phyloP scores from a whole-genome alignment of 1,139 yeast genomes.

The Yamadazyma blattariae region DNA sequence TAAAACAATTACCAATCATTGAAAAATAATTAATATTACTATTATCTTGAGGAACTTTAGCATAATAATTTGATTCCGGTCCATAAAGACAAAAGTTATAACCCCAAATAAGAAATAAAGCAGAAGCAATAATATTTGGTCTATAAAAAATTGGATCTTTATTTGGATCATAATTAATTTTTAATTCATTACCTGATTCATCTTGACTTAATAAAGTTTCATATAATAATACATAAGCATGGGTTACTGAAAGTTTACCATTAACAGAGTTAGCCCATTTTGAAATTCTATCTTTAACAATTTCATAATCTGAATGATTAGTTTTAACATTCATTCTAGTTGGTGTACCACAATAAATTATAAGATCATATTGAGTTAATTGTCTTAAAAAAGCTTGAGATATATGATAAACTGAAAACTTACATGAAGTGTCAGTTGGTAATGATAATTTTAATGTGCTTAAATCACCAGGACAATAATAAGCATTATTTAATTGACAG shows the following conservation, averaged over 20 bases:
- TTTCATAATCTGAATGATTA: constrained; percentile 43
- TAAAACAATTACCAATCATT: too few species aligned
- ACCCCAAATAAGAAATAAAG: constrained; percentile 55
- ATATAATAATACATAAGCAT: constrained; percentile 54
- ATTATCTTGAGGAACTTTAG: too few species aligned
- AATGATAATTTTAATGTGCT: constrained; percentile 6
- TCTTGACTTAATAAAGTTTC: constrained; percentile 49
- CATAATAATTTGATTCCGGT: too few species aligned
- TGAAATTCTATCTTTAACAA: constrained; percentile 45
- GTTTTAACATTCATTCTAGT: constrained; percentile 70
- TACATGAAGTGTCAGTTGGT: constrained; percentile 39
- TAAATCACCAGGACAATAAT: constrained; percentile 12
- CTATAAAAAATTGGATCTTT: constrained; percentile 54
- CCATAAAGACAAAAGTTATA: too few species aligned
- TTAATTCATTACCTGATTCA: constrained; percentile 29
- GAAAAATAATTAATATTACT: too few species aligned
- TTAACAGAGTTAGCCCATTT: constrained; percentile 37
- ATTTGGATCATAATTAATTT: too few species aligned
- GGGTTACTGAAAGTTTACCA: constrained; percentile 41
- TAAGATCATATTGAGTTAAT: constrained; percentile 67
- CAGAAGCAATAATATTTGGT: constrained; percentile 51
- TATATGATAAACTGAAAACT: constrained; percentile 51
- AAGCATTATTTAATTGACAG: constrained; percentile 22
- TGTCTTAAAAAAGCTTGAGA: constrained; percentile 63
- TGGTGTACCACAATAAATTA: constrained; percentile 73